Evolutionary conservation across 257 asterid genomes (phyloP).

Genomic region (Striga asiatica): DNA sequence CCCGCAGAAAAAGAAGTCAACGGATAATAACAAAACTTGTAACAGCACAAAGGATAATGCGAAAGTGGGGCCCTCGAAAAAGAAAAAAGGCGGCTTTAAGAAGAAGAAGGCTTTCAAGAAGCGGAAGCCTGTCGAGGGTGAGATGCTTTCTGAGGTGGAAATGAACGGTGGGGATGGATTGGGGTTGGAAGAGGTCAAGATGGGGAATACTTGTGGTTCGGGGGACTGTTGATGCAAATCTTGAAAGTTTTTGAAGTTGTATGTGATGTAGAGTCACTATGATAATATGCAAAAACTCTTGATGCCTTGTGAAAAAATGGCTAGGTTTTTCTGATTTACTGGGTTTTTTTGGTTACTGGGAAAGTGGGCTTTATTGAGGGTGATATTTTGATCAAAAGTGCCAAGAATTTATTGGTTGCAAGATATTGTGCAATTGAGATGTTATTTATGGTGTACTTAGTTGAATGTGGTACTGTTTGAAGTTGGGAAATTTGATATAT

Average conservation of each 20-base stretch:
- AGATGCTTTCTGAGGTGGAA: conserved; percentile 15
- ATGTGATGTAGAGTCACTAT: no score
- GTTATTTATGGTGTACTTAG: no score
- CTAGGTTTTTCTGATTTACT: no score
- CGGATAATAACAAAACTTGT: conserved; percentile 46
- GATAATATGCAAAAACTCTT: no score
- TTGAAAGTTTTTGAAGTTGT: conserved; percentile 9
- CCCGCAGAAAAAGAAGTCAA: conserved; percentile 49
- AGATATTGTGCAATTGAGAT: no score
- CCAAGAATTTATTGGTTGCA: no score
- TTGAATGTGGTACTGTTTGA: no score
- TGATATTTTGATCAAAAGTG: no score
- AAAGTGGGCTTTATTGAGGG: no score
- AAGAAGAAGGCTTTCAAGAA: conserved; percentile 29
- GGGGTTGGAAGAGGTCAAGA: neutral
- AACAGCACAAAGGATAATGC: conserved; percentile 40
- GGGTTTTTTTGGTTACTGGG: no score
- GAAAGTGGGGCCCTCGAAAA: conserved; percentile 36
- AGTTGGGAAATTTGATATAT: no score
- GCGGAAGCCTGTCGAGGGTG: conserved; percentile 14
- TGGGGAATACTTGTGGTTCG: neutral
- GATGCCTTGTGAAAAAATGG: no score
- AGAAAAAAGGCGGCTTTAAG: conserved; percentile 52
- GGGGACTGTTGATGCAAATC: conserved; percentile 1
- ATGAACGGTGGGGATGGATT: conserved; percentile 9